Base-by-base conservation (phyloP, 2,329 filamentous ascomycete genomes). In the Botrytis elliptica region DNA sequence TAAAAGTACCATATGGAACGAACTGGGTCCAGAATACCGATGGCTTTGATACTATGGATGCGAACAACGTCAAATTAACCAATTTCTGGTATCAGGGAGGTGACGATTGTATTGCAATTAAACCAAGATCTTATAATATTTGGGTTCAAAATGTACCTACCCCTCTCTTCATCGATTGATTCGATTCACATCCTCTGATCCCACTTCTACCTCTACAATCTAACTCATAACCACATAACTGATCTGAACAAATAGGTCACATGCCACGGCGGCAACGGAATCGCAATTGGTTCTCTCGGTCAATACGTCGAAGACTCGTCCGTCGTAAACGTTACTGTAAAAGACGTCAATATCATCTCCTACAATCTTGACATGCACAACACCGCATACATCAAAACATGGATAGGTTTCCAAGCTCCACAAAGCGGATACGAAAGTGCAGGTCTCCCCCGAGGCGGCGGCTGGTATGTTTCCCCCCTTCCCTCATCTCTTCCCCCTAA, bases 21-120 rank as follows among this genome's bases (percentile, higher is more conserved):
- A 88, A 88, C 73, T 70, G 86, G 86, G 86, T 88, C 1, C 86
- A 88, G 78, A 88, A 88, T 75, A 88, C 86, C 0, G 87, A 88
- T 77, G 87, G 86, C 4, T 88, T 88, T 75, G 84, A 89, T 75
- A 88, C 87, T 0, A 88, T 88, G 86, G 87, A 89, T 75, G 83
- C 83, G 1, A 76, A 81, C 14, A 87, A 88, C 74, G 81, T 89
- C 65, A 80, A 79, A 10, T 82, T 89, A 8, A 84, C 81, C 6
- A 86, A 87, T 74, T 84, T 88, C 70, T 80, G 83, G 9, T 89
- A 87, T 76, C 86, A 88, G 81, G 87, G 87, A 16, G 86, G 87
- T 62, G 87, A 89, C 75, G 87, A 88, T 78, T 89, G 87, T 74
- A 84, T 88, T 44, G 87, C 87, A 6, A 85, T 89, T 75, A 89